phyloP scores from a whole-genome alignment of 768 basidiomycete species.

The Candolleomyces eurysporus region DNA sequence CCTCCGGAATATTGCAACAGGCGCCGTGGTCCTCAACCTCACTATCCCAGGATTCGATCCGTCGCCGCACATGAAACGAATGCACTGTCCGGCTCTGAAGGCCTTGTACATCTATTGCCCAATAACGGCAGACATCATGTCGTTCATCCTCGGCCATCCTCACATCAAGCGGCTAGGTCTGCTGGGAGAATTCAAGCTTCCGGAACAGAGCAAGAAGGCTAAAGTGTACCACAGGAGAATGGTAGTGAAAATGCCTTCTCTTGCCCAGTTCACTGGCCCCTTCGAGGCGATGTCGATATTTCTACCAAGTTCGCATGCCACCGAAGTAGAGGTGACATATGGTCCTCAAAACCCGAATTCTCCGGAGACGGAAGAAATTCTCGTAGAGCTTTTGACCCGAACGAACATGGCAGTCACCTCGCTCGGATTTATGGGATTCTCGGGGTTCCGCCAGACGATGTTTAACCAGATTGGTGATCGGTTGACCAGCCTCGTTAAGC shows the following conservation, averaged over 20 bases:
- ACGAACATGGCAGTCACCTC: not conserved
- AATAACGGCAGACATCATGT: not conserved
- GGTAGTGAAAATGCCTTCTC: not conserved
- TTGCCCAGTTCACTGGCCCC: not conserved
- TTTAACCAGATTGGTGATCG: not conserved
- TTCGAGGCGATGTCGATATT: not conserved
- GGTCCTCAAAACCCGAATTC: not conserved
- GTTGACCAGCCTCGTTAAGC: not conserved
- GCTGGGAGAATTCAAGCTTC: not conserved
- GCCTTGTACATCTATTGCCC: not conserved
- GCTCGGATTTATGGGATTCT: not conserved
- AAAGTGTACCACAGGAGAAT: not conserved
- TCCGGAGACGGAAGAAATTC: not conserved
- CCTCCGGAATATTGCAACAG: not conserved
- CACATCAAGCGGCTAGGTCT: not conserved
- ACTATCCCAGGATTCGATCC: not conserved
- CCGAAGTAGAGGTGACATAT: not conserved
- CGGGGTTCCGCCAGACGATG: not conserved
- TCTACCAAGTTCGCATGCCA: not conserved
- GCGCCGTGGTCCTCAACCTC: not conserved
- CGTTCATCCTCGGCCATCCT: not conserved
- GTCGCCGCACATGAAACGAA: not conserved
- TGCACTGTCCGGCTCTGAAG: not conserved
- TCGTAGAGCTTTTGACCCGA: not conserved
- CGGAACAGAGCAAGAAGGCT: not conserved